These are phyloP conservation scores for Suhomyces emberorum DNA, from an alignment of 805 yeast species.

Conservation along the genomic window DNA sequence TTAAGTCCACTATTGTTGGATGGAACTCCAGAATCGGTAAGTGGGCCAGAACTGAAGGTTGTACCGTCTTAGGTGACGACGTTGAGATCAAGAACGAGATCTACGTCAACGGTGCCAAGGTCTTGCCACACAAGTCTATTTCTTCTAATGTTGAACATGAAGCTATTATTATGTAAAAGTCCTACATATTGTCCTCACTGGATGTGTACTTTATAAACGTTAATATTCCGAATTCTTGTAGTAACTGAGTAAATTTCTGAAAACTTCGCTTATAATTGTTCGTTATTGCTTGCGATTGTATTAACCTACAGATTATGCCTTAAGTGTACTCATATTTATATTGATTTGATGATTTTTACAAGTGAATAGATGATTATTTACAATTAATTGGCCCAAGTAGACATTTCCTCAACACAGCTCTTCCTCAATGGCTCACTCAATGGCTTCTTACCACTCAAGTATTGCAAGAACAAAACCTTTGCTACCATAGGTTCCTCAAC, in stretches of 20 bases:
- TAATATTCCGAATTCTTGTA: too few relatives aligned
- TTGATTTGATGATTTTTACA: too few relatives aligned
- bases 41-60: conserved; percentile 99
- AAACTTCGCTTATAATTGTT: too few relatives aligned
- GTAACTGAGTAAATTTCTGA: too few relatives aligned
- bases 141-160: conserved; percentile 96
- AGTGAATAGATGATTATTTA: too few relatives aligned
- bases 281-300: too few relatives aligned
- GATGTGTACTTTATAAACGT: conserved; percentile 4
- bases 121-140: conserved; percentile 96
- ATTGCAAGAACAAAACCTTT: conserved; percentile 68
- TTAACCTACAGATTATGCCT: neutral
- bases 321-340: too few relatives aligned
- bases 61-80: conserved; percentile 97
- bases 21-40: conserved; percentile 98
- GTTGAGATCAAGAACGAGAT: conserved; percentile 98
- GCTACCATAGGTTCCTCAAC: conserved; percentile 62
- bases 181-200: neutral
- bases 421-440: conserved; percentile 54
- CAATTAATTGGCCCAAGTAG: neutral
- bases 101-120: conserved; percentile 99
- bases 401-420: conserved; percentile 37
- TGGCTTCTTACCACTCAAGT: conserved; percentile 67
- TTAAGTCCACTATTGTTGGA: conserved; percentile 96
- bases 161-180: conserved; percentile 87